A percentile compares a stretch with the other conserved stretches of the same genome.
These are phyloP conservation scores for Globisporangium sylvaticum DNA, from an alignment of 352 stramenopile genomes.

Conservation along the genomic window DNA sequence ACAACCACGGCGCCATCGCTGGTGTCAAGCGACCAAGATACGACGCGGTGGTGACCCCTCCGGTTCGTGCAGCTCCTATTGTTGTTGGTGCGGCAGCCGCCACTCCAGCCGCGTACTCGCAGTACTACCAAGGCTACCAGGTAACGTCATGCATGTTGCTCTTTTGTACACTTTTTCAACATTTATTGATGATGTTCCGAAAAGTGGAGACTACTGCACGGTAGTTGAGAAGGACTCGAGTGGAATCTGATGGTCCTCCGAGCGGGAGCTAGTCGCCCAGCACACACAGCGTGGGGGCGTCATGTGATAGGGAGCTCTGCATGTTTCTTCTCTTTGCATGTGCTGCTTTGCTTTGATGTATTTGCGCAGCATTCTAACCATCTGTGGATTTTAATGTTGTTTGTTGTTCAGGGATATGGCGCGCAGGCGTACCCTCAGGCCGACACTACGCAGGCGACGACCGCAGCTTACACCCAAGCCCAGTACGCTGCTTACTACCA, in stretches of 20 bases:
- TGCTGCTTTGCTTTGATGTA: not conserved
- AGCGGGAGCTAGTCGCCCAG: not conserved
- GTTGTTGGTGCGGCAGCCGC: conserved; percentile 23
- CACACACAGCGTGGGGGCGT: not conserved
- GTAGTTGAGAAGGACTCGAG: not conserved
- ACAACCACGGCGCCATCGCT: conserved; percentile 31
- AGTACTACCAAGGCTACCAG: conserved; percentile 81
- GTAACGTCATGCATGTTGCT: conserved; percentile 37
- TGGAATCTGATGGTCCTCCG: not conserved
- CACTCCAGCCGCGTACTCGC: conserved; percentile 29
- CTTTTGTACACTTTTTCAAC: conserved; percentile 7
- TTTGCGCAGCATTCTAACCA: not conserved
- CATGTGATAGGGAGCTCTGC: conserved; percentile 13
- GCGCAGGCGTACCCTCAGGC: conserved; percentile 43
- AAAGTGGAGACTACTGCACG: conserved; percentile 9
- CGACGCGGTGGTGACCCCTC: conserved; percentile 24
- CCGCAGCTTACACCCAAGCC: conserved; percentile 37
- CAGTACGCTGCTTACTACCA: conserved; percentile 75
- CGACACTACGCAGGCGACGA: conserved; percentile 13
- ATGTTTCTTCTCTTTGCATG: conserved; percentile 6
- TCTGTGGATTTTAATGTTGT: not conserved
- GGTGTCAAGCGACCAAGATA: conserved; percentile 58
- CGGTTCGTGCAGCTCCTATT: conserved; percentile 13
- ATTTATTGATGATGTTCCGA: conserved; percentile 18
- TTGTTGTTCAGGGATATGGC: conserved; percentile 45